These are phyloP conservation scores for Posidonia oceanica DNA, from an alignment of 116 monocot species.

Conservation along the genomic window DNA sequence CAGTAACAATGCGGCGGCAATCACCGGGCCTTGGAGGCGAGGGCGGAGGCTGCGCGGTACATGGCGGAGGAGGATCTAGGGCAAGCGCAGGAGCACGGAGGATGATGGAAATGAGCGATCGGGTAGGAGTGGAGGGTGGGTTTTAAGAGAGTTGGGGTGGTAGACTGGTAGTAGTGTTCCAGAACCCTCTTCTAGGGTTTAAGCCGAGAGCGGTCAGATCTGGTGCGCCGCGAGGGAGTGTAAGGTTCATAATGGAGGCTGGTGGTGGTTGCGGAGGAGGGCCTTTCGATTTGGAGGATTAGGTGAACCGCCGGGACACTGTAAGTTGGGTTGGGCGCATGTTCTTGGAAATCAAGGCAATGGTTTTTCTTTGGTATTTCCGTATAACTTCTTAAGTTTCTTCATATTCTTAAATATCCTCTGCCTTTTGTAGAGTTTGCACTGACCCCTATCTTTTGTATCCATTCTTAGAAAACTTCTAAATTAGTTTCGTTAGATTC, in stretches of 20 bases:
- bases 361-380: too few relatives aligned
- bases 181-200: constrained; percentile 5
- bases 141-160: not conserved
- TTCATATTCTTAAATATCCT: too few relatives aligned
- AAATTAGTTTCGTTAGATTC: too few relatives aligned
- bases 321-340: too few relatives aligned
- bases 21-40: constrained; percentile 54
- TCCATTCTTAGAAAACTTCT: too few relatives aligned
- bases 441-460: too few relatives aligned
- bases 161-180: not conserved
- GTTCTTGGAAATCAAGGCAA: too few relatives aligned
- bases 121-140: not conserved
- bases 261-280: not conserved
- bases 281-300: too few relatives aligned
- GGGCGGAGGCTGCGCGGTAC: constrained; percentile 43
- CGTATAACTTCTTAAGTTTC: too few relatives aligned
- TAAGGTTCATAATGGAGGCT: not conserved
- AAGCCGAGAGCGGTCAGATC: not conserved
- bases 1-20: not conserved
- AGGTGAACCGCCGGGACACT: not conserved
- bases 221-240: not conserved
- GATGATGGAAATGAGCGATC: too few relatives aligned
- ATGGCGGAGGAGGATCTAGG: constrained; percentile 10
- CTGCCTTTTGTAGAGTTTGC: too few relatives aligned
- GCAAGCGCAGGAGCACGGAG: too few relatives aligned